A percentile compares a stretch with the other conserved stretches of the same genome.
Evolutionary conservation across 176 grass and related monocot genomes (phyloP).

Genomic region (Lolium perenne): DNA sequence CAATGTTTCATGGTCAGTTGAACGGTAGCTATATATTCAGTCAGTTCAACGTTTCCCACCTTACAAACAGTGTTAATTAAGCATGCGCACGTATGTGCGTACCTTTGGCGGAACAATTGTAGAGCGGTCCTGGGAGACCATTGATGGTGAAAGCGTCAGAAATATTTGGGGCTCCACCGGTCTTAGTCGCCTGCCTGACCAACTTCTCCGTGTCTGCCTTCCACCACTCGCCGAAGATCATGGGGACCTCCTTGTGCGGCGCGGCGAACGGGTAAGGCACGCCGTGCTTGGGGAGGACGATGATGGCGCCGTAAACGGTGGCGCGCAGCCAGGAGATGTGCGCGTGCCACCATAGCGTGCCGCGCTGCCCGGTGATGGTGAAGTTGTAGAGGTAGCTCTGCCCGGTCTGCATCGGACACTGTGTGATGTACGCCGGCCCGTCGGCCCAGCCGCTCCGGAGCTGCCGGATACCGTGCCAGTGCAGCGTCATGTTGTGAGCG

Average conservation of each 20-base stretch:
- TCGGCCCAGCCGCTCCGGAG: constrained; percentile 65
- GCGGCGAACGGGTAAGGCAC: constrained; percentile 67
- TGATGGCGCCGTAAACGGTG: constrained; percentile 64
- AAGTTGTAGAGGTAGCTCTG: constrained; percentile 81
- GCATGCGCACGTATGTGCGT: background rate
- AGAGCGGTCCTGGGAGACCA: constrained; percentile 59
- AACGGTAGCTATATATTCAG: too few relatives aligned
- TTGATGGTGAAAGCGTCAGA: constrained; percentile 77
- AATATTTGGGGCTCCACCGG: constrained; percentile 54
- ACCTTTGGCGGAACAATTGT: constrained; percentile 66
- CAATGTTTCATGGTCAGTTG: background rate
- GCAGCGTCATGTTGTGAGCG: constrained; percentile 63
- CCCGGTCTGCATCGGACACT: constrained; percentile 80
- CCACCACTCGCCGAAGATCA: constrained; percentile 88
- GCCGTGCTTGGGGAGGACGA: constrained; percentile 75
- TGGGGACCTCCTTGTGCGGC: constrained; percentile 62
- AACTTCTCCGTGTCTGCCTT: constrained; percentile 51
- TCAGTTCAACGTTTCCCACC: too few relatives aligned
- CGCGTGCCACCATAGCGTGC: constrained; percentile 87
- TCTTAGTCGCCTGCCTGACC: constrained; percentile 37
- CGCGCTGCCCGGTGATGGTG: constrained; percentile 68
- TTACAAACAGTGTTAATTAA: too few relatives aligned
- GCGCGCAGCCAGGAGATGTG: constrained; percentile 83
- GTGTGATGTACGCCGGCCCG: constrained; percentile 80
- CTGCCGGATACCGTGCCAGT: constrained; percentile 87